Evolutionary conservation across 345 rosid species (phyloP).

Genomic region (Stellera chamaejasme): DNA sequence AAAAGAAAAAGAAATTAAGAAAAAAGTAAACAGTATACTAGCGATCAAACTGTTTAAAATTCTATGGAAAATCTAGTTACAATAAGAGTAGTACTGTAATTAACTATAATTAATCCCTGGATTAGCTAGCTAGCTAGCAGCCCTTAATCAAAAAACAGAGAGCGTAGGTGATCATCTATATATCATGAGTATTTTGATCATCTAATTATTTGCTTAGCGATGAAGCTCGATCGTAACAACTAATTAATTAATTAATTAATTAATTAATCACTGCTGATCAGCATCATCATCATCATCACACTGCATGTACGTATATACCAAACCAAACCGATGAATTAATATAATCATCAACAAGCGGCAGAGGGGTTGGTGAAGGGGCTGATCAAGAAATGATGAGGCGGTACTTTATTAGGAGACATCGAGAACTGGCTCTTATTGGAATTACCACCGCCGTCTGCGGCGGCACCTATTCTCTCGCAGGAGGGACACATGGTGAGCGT

Average conservation of each 20-base stretch:
- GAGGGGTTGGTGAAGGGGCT: slow-evolving; percentile 72
- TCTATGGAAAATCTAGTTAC: slow-evolving; percentile 20
- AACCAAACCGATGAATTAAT: too few species aligned
- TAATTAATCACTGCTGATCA: too few species aligned
- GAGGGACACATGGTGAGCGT: slow-evolving; percentile 74
- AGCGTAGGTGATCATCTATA: slow-evolving; percentile 21
- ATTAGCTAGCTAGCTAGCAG: slow-evolving; percentile 24
- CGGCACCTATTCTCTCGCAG: slow-evolving; percentile 61
- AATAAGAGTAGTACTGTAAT: background rate
- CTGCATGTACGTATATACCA: too few species aligned
- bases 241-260: too few species aligned
- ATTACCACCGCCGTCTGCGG: slow-evolving; percentile 17
- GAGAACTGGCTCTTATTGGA: slow-evolving; percentile 36
- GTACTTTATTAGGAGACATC: slow-evolving; percentile 27
- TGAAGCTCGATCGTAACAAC: too few species aligned
- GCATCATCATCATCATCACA: too few species aligned
- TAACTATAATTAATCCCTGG: slow-evolving; percentile 13
- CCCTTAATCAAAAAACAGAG: slow-evolving; percentile 70
- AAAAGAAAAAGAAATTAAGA: slow-evolving; percentile 5
- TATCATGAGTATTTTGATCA: background rate
- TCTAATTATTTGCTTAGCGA: background rate
- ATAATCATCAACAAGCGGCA: slow-evolving; percentile 57
- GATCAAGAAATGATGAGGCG: slow-evolving; percentile 36
- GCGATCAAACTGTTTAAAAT: too few species aligned
- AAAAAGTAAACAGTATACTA: background rate